Percentiles rank a stretch among this genome's conserved stretches.
These are phyloP conservation scores for Plasmodium relictum DNA, from an alignment of 169 alveolate species.

Conservation along the genomic window DNA sequence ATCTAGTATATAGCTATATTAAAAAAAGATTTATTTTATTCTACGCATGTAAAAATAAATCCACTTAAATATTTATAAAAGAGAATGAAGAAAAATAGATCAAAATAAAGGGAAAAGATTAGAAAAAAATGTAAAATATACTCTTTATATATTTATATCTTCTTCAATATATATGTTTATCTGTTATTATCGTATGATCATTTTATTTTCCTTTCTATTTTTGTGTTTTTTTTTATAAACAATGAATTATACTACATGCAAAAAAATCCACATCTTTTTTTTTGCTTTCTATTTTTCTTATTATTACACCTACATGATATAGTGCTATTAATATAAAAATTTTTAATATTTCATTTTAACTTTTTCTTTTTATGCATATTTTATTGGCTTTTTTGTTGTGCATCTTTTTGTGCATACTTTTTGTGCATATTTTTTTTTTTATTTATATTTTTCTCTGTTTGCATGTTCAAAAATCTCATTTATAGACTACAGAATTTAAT, in stretches of 20 bases:
- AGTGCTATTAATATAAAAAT: not conserved
- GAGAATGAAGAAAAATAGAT: slow-evolving; percentile 27
- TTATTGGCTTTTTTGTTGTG: slow-evolving; percentile 12
- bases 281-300: slow-evolving; percentile 18
- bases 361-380: slow-evolving; percentile 3
- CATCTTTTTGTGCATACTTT: not conserved
- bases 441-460: not conserved
- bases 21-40: slow-evolving; percentile 24
- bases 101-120: slow-evolving; percentile 19
- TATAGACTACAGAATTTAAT: not conserved
- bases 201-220: slow-evolving; percentile 8
- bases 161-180: slow-evolving; percentile 6
- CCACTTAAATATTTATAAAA: slow-evolving; percentile 51
- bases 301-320: slow-evolving; percentile 2
- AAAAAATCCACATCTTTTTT: slow-evolving; percentile 12
- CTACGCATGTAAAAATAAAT: slow-evolving; percentile 55
- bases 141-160: not conserved
- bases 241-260: slow-evolving; percentile 43
- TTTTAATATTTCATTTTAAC: slow-evolving; percentile 7
- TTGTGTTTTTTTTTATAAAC: slow-evolving; percentile 5
- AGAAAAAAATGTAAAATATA: slow-evolving; percentile 6
- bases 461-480: slow-evolving; percentile 29
- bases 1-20: slow-evolving; percentile 48
- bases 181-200: slow-evolving; percentile 17
- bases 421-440: not conserved